Evolutionary conservation across 345 rosid genomes (phyloP).

Genomic region (Limnanthes douglasii): DNA sequence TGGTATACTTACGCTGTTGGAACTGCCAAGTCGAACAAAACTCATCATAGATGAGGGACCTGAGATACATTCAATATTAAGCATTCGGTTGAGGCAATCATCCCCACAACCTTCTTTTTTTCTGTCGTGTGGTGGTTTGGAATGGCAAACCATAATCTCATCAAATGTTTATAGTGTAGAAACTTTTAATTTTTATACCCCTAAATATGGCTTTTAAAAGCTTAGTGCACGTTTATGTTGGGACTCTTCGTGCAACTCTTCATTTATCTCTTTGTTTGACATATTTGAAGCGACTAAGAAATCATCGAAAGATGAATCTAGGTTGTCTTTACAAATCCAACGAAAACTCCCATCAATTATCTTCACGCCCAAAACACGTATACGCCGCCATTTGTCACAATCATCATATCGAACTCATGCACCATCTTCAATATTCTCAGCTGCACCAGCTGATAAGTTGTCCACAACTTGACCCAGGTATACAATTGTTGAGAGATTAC

Average conservation of each 20-base stretch:
- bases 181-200: conserved; percentile 62
- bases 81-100: conserved; percentile 92
- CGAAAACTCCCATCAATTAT: conserved; percentile 55
- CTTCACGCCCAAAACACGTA: conserved; percentile 50
- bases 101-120: conserved; percentile 83
- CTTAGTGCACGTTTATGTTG: not conserved
- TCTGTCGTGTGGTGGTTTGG: conserved; percentile 49
- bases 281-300: conserved; percentile 81
- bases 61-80: conserved; percentile 90
- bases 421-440: conserved; percentile 32
- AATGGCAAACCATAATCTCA: conserved; percentile 99
- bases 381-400: conserved; percentile 91
- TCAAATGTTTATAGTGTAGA: conserved; percentile 88
- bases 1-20: conserved; percentile 70
- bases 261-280: conserved; percentile 84
- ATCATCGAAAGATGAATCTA: conserved; percentile 48
- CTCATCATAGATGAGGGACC: conserved; percentile 91
- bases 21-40: conserved; percentile 95
- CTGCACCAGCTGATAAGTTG: conserved; percentile 13
- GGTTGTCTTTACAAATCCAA: conserved; percentile 81
- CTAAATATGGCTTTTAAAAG: conserved; percentile 39
- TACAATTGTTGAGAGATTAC: too few relatives aligned
- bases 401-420: conserved; percentile 98
- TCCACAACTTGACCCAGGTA: conserved; percentile 14
- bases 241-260: conserved; percentile 44